Base-by-base conservation (phyloP, 495 filamentous ascomycete genomes). In the Cercophora sp. region DNA sequence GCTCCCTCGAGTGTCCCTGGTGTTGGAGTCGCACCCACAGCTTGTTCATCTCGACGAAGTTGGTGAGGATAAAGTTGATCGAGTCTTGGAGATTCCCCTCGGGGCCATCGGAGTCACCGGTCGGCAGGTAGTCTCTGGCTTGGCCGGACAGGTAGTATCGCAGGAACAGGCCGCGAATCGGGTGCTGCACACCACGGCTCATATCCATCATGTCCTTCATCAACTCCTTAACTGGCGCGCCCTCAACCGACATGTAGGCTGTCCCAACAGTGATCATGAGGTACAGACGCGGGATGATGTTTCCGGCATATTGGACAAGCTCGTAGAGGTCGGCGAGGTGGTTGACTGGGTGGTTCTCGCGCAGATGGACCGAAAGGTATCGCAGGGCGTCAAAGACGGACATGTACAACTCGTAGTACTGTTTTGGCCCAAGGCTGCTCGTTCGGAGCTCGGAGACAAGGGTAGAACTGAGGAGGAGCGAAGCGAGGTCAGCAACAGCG, bases 151-250 rank as follows among this genome's bases (percentile, higher is more conserved):
- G 80, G 60, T 96, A 98, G 70, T 97, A 98, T 65, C 93, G 82
- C 56, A 98, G 72, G 68, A 98, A 98, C 32, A 98, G 74, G 2
- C 93, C 93, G 41, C 93, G 86, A 42, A 96, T 88, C 2, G 93
- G 93, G 64, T 98, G 94, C 63, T 98, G 93, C 24, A 98, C 89
- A 41, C 93, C 93, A 55, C 93, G 82, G 69, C 89, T 96, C 93
- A 98, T 98, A 72, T 98, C 93, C 93, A 98, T 98, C 93, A 98
- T 98, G 66, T 98, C 93, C 70, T 98, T 98, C 93, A 98, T 98
- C 50, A 98, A 91, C 73, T 98, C 93, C 72, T 98, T 98, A 56
- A 98, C 92, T 3, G 93, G 93, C 39, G 93, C 94, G 81, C 96
- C 93, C 66, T 93, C 88, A 59, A 98, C 92, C 8, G 88, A 85